These are phyloP conservation scores for Pontederia crassipes DNA, from an alignment of 176 grass and related monocot genomes.

Conservation along the genomic window DNA sequence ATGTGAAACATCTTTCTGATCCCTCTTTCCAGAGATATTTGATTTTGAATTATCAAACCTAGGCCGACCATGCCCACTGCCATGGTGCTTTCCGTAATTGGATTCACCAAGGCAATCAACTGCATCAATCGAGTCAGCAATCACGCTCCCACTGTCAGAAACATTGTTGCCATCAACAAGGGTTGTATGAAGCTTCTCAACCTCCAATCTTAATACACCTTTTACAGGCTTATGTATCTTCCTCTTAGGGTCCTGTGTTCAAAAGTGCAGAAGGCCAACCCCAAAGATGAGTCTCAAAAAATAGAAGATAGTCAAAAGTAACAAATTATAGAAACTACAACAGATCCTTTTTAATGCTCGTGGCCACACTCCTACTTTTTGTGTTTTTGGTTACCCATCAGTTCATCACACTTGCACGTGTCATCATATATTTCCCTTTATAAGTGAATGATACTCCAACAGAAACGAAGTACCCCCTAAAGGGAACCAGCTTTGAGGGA, in stretches of 20 bases:
- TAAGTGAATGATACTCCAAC: too few relatives aligned
- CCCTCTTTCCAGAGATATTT: conserved; percentile 26
- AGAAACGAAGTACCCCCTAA: too few relatives aligned
- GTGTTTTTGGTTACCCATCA: too few relatives aligned
- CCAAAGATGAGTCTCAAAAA: too few relatives aligned
- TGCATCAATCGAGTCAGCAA: conserved; percentile 64
- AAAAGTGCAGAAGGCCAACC: too few relatives aligned
- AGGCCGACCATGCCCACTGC: conserved; percentile 49
- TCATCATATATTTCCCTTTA: too few relatives aligned
- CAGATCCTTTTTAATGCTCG: too few relatives aligned
- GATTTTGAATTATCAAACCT: conserved; percentile 40
- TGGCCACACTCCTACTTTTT: too few relatives aligned
- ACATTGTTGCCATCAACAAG: conserved; percentile 47
- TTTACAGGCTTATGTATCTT: conserved; percentile 99
- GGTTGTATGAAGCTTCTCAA: conserved; percentile 75
- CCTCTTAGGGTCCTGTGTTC: conserved; percentile 74
- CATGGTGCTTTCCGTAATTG: conserved; percentile 39
- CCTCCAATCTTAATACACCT: conserved; percentile 78
- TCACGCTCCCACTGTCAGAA: conserved; percentile 85
- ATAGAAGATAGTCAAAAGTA: too few relatives aligned
- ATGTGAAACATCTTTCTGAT: conserved; percentile 35
- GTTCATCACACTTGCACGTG: too few relatives aligned
- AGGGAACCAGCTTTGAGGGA: too few relatives aligned
- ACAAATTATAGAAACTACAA: too few relatives aligned
- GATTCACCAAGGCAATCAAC: conserved; percentile 25